These are phyloP conservation scores for Omphalea diandra DNA, from an alignment of 441 rosid species.

Conservation along the genomic window DNA sequence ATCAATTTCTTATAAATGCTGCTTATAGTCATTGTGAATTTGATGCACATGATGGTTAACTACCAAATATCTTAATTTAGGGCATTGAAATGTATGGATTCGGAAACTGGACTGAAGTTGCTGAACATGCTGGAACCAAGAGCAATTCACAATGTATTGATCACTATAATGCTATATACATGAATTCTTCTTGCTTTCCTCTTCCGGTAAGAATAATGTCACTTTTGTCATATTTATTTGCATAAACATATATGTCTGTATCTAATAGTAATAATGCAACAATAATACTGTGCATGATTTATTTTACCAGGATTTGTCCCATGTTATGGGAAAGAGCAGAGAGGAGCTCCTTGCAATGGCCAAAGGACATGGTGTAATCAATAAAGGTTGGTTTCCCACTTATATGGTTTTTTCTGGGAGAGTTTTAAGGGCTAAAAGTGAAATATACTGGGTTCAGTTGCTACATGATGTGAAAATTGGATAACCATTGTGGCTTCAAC, in stretches of 20 bases:
- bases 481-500: not conserved
- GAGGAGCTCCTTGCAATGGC: conserved; percentile 94
- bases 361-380: conserved; percentile 45
- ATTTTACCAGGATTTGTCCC: conserved; percentile 70
- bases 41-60: conserved; percentile 29
- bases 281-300: not conserved
- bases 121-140: conserved; percentile 87
- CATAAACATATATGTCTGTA: not conserved
- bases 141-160: conserved; percentile 68
- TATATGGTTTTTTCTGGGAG: conserved; percentile 3
- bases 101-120: conserved; percentile 95
- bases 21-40: conserved; percentile 18
- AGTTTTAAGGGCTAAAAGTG: not conserved
- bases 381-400: conserved; percentile 50
- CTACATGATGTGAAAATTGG: not conserved
- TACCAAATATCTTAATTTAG: conserved; percentile 39
- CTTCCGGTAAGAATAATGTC: conserved; percentile 60
- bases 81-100: conserved; percentile 95
- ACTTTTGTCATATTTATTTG: not conserved
- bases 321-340: conserved; percentile 77
- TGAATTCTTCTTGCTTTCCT: conserved; percentile 85
- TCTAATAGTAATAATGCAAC: conserved; percentile 10
- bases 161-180: conserved; percentile 73
- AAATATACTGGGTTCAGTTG: not conserved
- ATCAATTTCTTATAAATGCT: conserved; percentile 14